Conservation (phyloP, 2,329 filamentous ascomycete species). For the Trichoderma atrobrunneum region DNA sequence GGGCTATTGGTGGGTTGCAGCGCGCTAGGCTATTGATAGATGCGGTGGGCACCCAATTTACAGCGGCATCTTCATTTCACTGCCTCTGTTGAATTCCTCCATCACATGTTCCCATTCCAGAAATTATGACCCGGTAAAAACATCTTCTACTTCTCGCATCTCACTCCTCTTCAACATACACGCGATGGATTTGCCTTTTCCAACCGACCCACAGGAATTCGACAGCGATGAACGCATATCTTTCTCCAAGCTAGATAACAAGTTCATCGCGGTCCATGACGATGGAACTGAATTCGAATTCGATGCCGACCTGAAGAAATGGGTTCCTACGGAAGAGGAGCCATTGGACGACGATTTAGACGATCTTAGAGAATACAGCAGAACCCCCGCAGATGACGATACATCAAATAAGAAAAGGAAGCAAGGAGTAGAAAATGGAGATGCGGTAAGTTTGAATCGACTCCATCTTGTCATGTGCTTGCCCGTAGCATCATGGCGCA, state of each 20-base stretch:
- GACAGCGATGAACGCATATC: conserved; percentile 78
- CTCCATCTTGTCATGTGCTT: not conserved
- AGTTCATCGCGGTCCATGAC: conserved; percentile 80
- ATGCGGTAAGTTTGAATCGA: conserved; percentile 40
- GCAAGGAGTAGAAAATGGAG: conserved; percentile 36
- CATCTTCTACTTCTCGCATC: not conserved
- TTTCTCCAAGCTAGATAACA: conserved; percentile 77
- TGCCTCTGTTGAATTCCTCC: not conserved
- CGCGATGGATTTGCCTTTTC: conserved; percentile 44
- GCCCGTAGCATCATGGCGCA: conserved; percentile 2
- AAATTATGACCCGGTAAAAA: conserved; percentile 5
- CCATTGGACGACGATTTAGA: conserved; percentile 37
- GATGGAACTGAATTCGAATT: conserved; percentile 85
- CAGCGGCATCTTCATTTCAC: not conserved
- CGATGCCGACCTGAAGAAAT: conserved; percentile 66
- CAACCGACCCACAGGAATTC: conserved; percentile 65
- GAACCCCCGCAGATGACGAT: conserved; percentile 27
- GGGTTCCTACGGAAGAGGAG: conserved; percentile 64
- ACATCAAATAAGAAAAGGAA: conserved; percentile 42
- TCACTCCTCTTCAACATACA: not conserved
- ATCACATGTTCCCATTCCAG: not conserved
- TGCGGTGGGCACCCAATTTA: not conserved
- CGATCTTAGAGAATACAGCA: conserved; percentile 33
- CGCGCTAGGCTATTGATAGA: conserved; percentile 11
- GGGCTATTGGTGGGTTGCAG: conserved; percentile 4